Evolutionary conservation across 768 basidiomycete species (phyloP).

Genomic region (Tephrocybe sp.): DNA sequence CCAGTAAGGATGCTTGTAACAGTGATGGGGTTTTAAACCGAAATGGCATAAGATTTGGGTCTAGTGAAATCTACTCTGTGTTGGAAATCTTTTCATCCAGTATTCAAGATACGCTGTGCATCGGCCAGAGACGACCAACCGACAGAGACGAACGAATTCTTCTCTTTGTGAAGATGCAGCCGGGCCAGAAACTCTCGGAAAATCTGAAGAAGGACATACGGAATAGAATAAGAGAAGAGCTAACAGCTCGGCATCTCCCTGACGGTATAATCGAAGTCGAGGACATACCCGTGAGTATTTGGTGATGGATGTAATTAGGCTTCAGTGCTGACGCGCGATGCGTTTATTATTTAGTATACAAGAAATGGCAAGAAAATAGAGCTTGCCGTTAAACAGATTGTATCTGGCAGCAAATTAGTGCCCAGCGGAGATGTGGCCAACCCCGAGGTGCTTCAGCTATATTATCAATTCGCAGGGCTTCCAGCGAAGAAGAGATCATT

Average conservation of each 20-base stretch:
- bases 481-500: background rate
- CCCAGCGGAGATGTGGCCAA: conserved; percentile 77
- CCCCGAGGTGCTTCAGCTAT: conserved; percentile 57
- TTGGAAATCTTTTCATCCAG: conserved; percentile 49
- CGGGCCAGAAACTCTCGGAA: conserved; percentile 33
- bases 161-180: conserved; percentile 66
- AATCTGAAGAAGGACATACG: conserved; percentile 46
- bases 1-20: background rate
- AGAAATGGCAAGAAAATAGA: conserved; percentile 77
- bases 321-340: background rate
- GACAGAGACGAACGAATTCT: conserved; percentile 72
- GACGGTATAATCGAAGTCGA: conserved; percentile 56
- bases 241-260: conserved; percentile 74
- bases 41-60: conserved; percentile 76
- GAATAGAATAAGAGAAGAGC: conserved; percentile 46
- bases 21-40: conserved; percentile 75
- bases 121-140: conserved; percentile 59
- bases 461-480: conserved; percentile 30
- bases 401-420: conserved; percentile 55
- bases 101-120: conserved; percentile 66
- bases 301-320: background rate
- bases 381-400: conserved; percentile 70
- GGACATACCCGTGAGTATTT: conserved; percentile 60
- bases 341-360: conserved; percentile 46
- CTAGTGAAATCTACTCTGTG: conserved; percentile 71